phyloP scores from a whole-genome alignment of 192 early-diverging fungal species.

The Gaertneriomyces sp. region DNA sequence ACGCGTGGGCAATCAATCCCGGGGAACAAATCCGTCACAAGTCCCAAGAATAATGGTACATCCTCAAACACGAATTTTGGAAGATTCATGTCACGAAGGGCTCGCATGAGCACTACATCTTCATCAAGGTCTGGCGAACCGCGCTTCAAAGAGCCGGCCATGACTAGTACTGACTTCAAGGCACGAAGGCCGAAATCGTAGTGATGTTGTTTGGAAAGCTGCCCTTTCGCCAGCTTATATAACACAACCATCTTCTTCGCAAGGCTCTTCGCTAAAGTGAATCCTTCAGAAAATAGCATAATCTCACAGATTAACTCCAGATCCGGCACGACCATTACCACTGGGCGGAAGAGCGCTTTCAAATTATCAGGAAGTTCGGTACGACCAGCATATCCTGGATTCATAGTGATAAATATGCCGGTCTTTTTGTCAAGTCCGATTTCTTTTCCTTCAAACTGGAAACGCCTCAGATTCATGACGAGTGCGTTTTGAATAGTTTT shows the following conservation, averaged over 20 bases:
- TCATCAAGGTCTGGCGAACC: slow-evolving; percentile 59
- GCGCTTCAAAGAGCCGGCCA: slow-evolving; percentile 59
- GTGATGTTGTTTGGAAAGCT: slow-evolving; percentile 60
- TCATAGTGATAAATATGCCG: slow-evolving; percentile 63
- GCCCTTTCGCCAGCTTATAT: slow-evolving; percentile 58
- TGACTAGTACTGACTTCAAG: slow-evolving; percentile 57
- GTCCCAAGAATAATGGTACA: slow-evolving; percentile 56
- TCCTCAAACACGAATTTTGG: slow-evolving; percentile 66
- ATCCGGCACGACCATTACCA: slow-evolving; percentile 61
- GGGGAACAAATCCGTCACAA: slow-evolving; percentile 58
- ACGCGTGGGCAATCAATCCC: slow-evolving; percentile 62
- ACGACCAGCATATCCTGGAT: slow-evolving; percentile 59
- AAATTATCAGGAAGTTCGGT: slow-evolving; percentile 61
- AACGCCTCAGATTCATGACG: slow-evolving; percentile 48
- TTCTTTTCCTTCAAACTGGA: slow-evolving; percentile 64
- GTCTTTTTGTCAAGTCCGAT: slow-evolving; percentile 53
- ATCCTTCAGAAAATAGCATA: slow-evolving; percentile 70
- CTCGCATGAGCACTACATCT: slow-evolving; percentile 61
- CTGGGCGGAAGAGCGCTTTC: slow-evolving; percentile 61
- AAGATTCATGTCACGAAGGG: slow-evolving; percentile 60
- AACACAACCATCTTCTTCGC: slow-evolving; percentile 70
- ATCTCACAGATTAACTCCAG: slow-evolving; percentile 62
- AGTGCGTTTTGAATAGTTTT: slow-evolving; percentile 60
- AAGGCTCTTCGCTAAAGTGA: slow-evolving; percentile 66
- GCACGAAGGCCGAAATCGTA: slow-evolving; percentile 62